phyloP scores from a whole-genome alignment of 129 eudicot genomes.

The Rutidosis leptorrhynchoides region DNA sequence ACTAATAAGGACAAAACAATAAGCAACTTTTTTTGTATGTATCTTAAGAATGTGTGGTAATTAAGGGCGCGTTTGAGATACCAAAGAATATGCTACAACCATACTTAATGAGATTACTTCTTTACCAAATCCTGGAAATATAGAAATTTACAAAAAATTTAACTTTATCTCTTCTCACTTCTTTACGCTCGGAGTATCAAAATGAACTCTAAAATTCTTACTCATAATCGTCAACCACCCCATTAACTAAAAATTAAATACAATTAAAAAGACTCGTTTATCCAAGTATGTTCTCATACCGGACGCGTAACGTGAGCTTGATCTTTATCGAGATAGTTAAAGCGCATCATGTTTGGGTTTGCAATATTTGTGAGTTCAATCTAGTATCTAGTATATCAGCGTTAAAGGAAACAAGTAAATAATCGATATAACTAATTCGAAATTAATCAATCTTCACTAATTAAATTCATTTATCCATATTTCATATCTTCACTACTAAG shows the following conservation, averaged over 20 bases:
- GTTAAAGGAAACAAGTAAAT: not conserved
- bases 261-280: not conserved
- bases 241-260: not conserved
- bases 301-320: not conserved
- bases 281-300: not conserved
- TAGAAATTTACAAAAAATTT: too few species aligned
- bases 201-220: not conserved
- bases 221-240: not conserved
- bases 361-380: not conserved
- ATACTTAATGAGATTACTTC: not conserved
- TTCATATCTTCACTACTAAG: not conserved
- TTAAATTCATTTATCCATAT: not conserved
- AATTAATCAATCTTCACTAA: not conserved
- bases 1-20: not conserved
- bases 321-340: not conserved
- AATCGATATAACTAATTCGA: not conserved
- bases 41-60: not conserved
- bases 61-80: not conserved
- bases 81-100: not conserved
- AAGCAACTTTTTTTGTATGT: not conserved
- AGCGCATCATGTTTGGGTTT: not conserved
- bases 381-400: not conserved
- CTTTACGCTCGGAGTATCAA: constrained; percentile 21
- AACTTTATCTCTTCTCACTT: not conserved
- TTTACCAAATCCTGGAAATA: not conserved